Evolutionary conservation across 371 early-diverging fungal species (phyloP), one percentile per base, ranked within the genome.

Genomic region (Syncephalastrum contaminatum): DNA sequence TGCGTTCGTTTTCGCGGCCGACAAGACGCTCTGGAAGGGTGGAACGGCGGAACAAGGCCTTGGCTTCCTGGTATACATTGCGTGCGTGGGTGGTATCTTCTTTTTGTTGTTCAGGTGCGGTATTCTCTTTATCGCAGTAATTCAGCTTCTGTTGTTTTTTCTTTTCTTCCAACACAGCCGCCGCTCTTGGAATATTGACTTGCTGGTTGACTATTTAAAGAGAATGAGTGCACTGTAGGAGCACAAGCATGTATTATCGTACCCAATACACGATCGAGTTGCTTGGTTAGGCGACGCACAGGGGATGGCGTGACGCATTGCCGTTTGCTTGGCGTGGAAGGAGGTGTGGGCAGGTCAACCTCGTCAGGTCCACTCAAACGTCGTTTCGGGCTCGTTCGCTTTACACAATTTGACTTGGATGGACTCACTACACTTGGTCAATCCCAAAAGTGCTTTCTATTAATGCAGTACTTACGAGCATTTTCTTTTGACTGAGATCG

Each of bases 1-100:
- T 58, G 27, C 90, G 80, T 73, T 95, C 94, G 13, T 63, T 48
- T 1, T 67, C 80, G 24, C 96, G 86, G 3, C 94, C 94, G 20
- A 94, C 79, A 2, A 94, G 67, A 10, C 84, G 76, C 15, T 75
- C 69, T 3, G 91, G 90, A 8, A 79, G 73, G 4, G 84, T 73
- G 24, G 85, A 80, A 13, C 89, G 77, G 25, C 65, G 41, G 27
- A 65, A 65, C 27, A 55, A n/a, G 4, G 54, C 49, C 45, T 58
- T 57, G 24, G 63, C 63, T 46, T 27, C 19, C 22, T 55, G 51
- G 42, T 56, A 62, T 27, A 60, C 41, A 24, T 30, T 30, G 36
- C 36, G 36, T 30, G 36, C 36, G 10, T 12, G 36, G 7, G 10
- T 30, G 36, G 36, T 30, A 36, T 55, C 24, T 49, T 57, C 21